phyloP scores from a whole-genome alignment of 345 rosid species.

The Excoecaria agallocha region DNA sequence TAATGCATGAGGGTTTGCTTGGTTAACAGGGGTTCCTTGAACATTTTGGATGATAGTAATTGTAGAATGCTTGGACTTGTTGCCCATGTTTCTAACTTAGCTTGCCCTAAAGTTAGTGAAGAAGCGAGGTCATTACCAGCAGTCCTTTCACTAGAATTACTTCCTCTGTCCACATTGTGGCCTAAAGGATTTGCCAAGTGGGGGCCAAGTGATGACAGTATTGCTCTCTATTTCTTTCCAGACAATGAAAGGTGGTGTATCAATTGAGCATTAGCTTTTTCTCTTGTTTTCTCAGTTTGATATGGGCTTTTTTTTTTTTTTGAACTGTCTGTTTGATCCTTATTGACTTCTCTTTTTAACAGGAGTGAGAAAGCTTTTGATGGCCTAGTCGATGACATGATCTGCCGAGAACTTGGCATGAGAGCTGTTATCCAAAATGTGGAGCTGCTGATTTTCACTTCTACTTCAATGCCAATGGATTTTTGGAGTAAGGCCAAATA shows the following conservation, averaged over 20 bases:
- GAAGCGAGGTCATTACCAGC: slow-evolving; percentile 44
- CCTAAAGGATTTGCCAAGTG: slow-evolving; percentile 49
- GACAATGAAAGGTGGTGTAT: slow-evolving; percentile 39
- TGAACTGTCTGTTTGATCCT: no score
- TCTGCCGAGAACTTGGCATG: slow-evolving; percentile 46
- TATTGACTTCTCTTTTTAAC: slow-evolving; percentile 4
- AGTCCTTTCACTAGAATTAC: slow-evolving; percentile 46
- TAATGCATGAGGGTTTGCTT: slow-evolving; percentile 5
- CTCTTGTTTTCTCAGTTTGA: not conserved
- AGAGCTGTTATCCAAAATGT: slow-evolving; percentile 47
- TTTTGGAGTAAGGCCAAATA: slow-evolving; percentile 54
- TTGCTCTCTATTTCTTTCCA: slow-evolving; percentile 72
- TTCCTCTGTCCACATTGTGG: slow-evolving; percentile 51
- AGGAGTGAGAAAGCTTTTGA: slow-evolving; percentile 47
- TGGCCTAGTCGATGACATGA: slow-evolving; percentile 50
- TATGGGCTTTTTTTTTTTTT: not conserved
- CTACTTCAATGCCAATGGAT: slow-evolving; percentile 48
- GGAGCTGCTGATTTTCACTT: slow-evolving; percentile 66
- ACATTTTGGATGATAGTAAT: slow-evolving; percentile 20
- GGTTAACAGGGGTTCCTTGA: slow-evolving; percentile 51
- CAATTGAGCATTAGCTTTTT: not conserved
- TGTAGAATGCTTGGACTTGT: slow-evolving; percentile 31
- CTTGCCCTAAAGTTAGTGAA: slow-evolving; percentile 49
- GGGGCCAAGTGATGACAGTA: slow-evolving; percentile 47
- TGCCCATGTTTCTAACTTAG: slow-evolving; percentile 65